Evolutionary conservation across 169 alveolate genomes (phyloP), one percentile per base, ranked within the genome.

Genomic region (Ichthyophthirius multifiliis): DNA sequence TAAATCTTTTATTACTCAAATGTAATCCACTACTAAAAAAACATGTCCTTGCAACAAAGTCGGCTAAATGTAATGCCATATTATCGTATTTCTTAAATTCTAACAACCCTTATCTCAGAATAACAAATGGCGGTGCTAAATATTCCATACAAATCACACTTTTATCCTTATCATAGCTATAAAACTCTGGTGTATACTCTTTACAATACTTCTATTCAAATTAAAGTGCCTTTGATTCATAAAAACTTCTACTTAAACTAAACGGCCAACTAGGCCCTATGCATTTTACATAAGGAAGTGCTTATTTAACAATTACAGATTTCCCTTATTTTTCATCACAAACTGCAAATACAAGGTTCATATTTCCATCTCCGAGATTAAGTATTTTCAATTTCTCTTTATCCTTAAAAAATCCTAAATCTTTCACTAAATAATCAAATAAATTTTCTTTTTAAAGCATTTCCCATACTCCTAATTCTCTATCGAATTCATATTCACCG

Each of bases 251-350:
- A n/a, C 34, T 76, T 1, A 64, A 16, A 37, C 48, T 47, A 67
- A 76, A 76, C n/a, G 83, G 74, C 71, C 74, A 47, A 47, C 39
- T 5, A 47, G 71, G 71, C 3, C 71, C 71, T 1, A 45, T 43
- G n/a, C 71, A 74, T 30, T 46, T 45, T 0, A 43, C 43, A 74
- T 74, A 74, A 6, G 65, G 71, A 23, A 74, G 30, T 7, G 77
- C 77, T 39, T 67, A 20, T 37, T 67, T 67, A 5, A 35, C 43
- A 4, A 67, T 67, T 16, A 67, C 48, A 20, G 35, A 44, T 37
- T 67, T 67, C 10, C 12, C 0, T 45, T 16, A n/a, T 45, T 45
- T 45, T 35, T 67, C 46, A 35, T 35, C 3, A 37, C 35, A 16
- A 67, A 67, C 63, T 2, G 41, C 41, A 39, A 67, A 67, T 32